A percentile compares a stretch with the other conserved stretches of the same genome.
phyloP scores from a whole-genome alignment of 768 basidiomycete species.

The Rhizopogon roseolus region DNA sequence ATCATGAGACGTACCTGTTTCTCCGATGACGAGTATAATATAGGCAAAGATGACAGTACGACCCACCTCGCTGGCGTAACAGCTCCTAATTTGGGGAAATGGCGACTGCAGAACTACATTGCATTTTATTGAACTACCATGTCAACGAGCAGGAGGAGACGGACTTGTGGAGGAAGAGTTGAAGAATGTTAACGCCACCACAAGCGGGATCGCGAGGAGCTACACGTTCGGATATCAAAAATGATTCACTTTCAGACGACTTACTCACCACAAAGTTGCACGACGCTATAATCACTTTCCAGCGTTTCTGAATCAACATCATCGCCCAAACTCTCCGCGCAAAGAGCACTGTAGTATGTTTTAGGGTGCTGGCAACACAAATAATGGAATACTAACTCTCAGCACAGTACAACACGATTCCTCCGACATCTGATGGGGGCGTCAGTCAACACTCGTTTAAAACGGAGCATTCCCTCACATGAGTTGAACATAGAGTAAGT shows the following conservation, averaged over 20 bases:
- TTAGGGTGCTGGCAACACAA: too few relatives aligned
- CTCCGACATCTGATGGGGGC: background rate
- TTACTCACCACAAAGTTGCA: background rate
- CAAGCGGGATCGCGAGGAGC: background rate
- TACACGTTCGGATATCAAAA: background rate
- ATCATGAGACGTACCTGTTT: background rate
- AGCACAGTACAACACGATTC: background rate
- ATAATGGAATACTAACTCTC: background rate
- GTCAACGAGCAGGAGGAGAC: background rate
- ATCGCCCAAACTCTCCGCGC: background rate
- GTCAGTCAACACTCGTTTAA: background rate
- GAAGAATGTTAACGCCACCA: background rate
- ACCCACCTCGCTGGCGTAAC: background rate
- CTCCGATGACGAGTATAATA: background rate
- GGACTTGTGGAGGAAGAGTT: background rate
- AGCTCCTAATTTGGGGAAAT: background rate
- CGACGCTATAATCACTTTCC: background rate
- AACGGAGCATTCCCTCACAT: background rate
- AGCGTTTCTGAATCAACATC: background rate
- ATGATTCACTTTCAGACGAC: background rate
- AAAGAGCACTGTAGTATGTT: background rate
- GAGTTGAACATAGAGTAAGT: background rate
- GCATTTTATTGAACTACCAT: background rate
- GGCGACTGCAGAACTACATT: background rate
- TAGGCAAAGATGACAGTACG: background rate